A percentile compares a stretch with the other conserved stretches of the same genome.
These are phyloP conservation scores for Endocalyx cinctus DNA, from an alignment of 2,329 filamentous ascomycete genomes.

Conservation along the genomic window DNA sequence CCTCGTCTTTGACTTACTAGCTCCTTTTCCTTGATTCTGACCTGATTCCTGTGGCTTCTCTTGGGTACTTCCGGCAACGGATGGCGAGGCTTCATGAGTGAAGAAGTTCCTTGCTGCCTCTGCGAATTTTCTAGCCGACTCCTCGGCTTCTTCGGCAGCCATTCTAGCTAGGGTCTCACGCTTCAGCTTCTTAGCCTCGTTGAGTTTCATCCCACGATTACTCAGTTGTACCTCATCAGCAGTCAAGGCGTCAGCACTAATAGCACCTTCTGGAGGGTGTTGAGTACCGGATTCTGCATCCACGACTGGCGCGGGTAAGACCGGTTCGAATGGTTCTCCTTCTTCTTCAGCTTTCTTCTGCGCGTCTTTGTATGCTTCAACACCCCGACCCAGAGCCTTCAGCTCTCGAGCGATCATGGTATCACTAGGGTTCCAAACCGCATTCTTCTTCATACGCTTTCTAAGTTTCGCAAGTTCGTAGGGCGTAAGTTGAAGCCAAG, in stretches of 20 bases:
- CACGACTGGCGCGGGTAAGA: slow-evolving; percentile 36
- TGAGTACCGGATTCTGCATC: slow-evolving; percentile 47
- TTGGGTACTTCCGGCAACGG: slow-evolving; percentile 21
- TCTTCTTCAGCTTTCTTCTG: slow-evolving; percentile 62
- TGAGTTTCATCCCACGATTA: slow-evolving; percentile 73
- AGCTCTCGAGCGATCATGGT: slow-evolving; percentile 82
- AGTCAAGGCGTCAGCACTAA: slow-evolving; percentile 52
- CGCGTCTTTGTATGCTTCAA: slow-evolving; percentile 57
- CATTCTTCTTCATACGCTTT: slow-evolving; percentile 90
- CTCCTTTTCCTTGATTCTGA: slow-evolving; percentile 22
- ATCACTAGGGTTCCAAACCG: slow-evolving; percentile 77
- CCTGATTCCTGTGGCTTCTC: slow-evolving; percentile 25
- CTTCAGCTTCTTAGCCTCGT: slow-evolving; percentile 73
- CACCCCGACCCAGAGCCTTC: slow-evolving; percentile 62
- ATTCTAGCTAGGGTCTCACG: slow-evolving; percentile 58
- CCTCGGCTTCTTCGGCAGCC: slow-evolving; percentile 59
- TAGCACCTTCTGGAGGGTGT: slow-evolving; percentile 55
- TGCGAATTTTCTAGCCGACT: slow-evolving; percentile 49
- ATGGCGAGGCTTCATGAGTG: slow-evolving; percentile 29
- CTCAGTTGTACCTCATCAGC: slow-evolving; percentile 60
- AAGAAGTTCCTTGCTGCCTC: slow-evolving; percentile 44
- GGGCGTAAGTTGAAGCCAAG: slow-evolving; percentile 61
- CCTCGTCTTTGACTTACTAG: slow-evolving; percentile 24
- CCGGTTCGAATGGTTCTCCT: slow-evolving; percentile 55
- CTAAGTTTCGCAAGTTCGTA: slow-evolving; percentile 65